Evolutionary conservation across 2,329 filamentous ascomycete species (phyloP).

Genomic region (Colletotrichum spinosum): DNA sequence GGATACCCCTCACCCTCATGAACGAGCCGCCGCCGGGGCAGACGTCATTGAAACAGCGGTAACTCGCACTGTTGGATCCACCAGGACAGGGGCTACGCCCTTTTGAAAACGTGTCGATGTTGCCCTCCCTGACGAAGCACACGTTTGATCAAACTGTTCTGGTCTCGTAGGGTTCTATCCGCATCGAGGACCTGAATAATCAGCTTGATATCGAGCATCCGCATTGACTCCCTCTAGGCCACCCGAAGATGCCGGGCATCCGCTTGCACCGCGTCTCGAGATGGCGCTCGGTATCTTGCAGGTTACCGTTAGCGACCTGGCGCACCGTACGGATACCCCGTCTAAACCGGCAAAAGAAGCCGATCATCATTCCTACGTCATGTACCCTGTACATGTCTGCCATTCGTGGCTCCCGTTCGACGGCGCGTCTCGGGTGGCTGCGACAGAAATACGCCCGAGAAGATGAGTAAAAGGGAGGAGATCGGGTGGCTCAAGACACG

Average conservation of each 20-base stretch:
- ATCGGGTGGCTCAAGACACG: not conserved
- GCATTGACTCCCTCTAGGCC: constrained; percentile 4
- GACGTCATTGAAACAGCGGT: constrained; percentile 33
- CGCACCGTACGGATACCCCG: constrained; percentile 17
- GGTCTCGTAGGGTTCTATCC: constrained; percentile 1
- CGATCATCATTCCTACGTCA: constrained; percentile 32
- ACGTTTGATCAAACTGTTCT: constrained; percentile 14
- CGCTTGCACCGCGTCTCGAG: constrained; percentile 2
- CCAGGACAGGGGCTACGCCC: constrained; percentile 18
- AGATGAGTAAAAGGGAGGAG: constrained; percentile 1
- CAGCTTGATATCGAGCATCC: not conserved
- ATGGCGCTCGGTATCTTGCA: constrained; percentile 18
- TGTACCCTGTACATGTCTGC: not conserved
- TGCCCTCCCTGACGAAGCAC: not conserved
- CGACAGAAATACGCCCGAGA: constrained; percentile 22
- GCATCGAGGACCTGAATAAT: constrained; percentile 1
- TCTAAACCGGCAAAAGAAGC: constrained; percentile 30
- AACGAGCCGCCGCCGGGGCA: constrained; percentile 3
- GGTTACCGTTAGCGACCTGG: constrained; percentile 15
- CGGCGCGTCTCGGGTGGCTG: constrained; percentile 12
- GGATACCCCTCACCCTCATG: constrained; percentile 24
- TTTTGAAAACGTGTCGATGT: not conserved
- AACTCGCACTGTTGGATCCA: constrained; percentile 9
- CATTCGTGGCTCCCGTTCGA: constrained; percentile 19
- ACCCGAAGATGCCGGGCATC: constrained; percentile 29